A percentile compares a stretch with the other conserved stretches of the same genome.
These are phyloP conservation scores for Kalanchoe fedtschenkoi DNA, from an alignment of 164 flowering plant species.

Conservation along the genomic window DNA sequence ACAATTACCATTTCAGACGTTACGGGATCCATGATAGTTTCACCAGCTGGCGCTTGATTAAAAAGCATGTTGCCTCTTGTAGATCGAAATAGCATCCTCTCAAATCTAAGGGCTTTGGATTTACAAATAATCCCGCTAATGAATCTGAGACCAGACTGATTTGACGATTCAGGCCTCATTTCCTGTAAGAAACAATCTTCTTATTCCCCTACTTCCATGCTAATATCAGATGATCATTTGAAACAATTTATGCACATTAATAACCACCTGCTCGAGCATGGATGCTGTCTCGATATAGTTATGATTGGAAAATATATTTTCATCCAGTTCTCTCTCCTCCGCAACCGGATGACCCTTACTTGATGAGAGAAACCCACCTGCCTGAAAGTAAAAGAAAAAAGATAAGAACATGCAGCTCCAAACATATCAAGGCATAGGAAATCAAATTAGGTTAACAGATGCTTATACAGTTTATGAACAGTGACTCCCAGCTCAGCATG, in stretches of 20 bases:
- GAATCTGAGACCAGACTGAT: conserved; percentile 80
- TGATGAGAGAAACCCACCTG: conserved; percentile 82
- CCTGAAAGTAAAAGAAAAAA: conserved; percentile 39
- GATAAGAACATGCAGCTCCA: neutral
- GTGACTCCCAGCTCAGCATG: too few species aligned
- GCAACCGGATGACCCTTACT: conserved; percentile 42
- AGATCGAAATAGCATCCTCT: conserved; percentile 95
- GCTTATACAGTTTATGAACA: neutral
- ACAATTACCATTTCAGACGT: conserved; percentile 64
- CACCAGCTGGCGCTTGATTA: conserved; percentile 83
- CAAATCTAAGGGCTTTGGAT: conserved; percentile 73
- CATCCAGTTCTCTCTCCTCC: conserved; percentile 72
- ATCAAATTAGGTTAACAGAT: neutral
- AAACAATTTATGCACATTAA: neutral
- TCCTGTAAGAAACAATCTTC: conserved; percentile 40
- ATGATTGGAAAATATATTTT: conserved; percentile 44
- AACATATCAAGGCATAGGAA: neutral
- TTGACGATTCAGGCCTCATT: conserved; percentile 51
- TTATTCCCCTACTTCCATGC: conserved; percentile 7
- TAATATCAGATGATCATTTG: conserved; percentile 6
- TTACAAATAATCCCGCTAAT: conserved; percentile 81
- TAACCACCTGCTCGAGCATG: conserved; percentile 73
- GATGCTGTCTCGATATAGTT: conserved; percentile 53
- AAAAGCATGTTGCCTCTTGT: conserved; percentile 98
- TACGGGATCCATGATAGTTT: conserved; percentile 64